Evolutionary conservation across 768 basidiomycete genomes (phyloP).

Genomic region (Sporobolomyces pararoseus): DNA sequence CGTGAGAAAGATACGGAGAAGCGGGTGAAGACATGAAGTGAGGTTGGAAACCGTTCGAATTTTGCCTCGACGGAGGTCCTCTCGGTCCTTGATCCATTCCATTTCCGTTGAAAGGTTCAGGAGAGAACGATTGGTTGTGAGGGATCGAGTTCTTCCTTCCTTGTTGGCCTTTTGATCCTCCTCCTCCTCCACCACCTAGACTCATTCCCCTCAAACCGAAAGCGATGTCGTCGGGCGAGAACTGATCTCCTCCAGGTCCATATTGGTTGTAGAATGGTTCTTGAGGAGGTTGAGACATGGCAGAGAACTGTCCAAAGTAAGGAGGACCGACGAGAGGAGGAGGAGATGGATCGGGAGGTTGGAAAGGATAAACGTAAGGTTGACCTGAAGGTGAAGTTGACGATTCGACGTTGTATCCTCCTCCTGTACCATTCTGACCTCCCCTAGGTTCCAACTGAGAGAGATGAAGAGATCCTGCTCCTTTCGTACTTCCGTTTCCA

Average conservation of each 20-base stretch:
- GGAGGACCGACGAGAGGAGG: slow-evolving; percentile 33
- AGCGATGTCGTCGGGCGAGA: slow-evolving; percentile 31
- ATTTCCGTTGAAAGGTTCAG: neutral
- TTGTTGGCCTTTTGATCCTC: neutral
- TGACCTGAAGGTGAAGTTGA: slow-evolving; percentile 11
- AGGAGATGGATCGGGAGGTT: slow-evolving; percentile 35
- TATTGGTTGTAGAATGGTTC: slow-evolving; percentile 8
- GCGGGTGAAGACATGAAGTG: slow-evolving; percentile 18
- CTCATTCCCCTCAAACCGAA: slow-evolving; percentile 27
- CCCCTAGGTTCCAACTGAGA: neutral
- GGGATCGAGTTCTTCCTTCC: slow-evolving; percentile 10
- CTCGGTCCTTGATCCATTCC: neutral
- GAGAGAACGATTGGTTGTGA: slow-evolving; percentile 1
- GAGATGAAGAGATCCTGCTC: neutral
- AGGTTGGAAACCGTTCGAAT: slow-evolving; percentile 10
- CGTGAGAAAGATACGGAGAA: slow-evolving; percentile 21
- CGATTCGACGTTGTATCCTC: neutral
- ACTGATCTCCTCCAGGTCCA: slow-evolving; percentile 6
- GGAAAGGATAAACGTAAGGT: slow-evolving; percentile 30
- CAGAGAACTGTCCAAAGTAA: slow-evolving; percentile 15
- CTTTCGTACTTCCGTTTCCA: slow-evolving; percentile 1
- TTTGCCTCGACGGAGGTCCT: slow-evolving; percentile 17
- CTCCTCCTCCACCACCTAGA: slow-evolving; percentile 11
- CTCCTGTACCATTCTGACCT: neutral
- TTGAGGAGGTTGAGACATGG: slow-evolving; percentile 4